A percentile compares a stretch with the other conserved stretches of the same genome.
These are phyloP conservation scores for Atractiella rhizophila DNA, from an alignment of 768 basidiomycete species.

Conservation along the genomic window DNA sequence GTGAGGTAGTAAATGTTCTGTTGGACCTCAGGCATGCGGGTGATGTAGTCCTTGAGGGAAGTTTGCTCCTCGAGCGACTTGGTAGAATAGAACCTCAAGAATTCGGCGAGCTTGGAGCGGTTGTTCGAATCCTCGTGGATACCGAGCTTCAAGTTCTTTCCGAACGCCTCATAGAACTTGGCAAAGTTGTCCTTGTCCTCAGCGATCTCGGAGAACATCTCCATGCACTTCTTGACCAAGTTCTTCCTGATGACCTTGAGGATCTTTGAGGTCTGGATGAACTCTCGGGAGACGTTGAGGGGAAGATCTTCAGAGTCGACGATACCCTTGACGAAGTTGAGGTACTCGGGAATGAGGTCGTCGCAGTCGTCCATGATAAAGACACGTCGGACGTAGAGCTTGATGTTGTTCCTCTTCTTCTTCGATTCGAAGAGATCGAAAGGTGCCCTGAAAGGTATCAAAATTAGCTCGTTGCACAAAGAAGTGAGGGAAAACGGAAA, in stretches of 20 bases:
- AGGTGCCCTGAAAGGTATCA: conserved; percentile 39
- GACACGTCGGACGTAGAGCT: conserved; percentile 98
- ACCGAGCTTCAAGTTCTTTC: conserved; percentile 94
- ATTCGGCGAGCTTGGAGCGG: conserved; percentile 96
- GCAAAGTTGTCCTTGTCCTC: conserved; percentile 85
- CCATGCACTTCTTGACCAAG: conserved; percentile 93
- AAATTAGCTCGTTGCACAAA: background rate
- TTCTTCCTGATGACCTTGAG: conserved; percentile 99
- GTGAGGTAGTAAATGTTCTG: conserved; percentile 99
- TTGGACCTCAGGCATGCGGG: conserved; percentile 95
- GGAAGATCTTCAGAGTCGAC: conserved; percentile 99
- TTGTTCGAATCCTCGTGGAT: conserved; percentile 98
- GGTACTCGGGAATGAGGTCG: conserved; percentile 96
- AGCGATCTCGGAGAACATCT: conserved; percentile 79
- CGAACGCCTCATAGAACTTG: conserved; percentile 96
- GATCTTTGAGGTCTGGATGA: conserved; percentile 99
- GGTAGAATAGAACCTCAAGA: conserved; percentile 93
- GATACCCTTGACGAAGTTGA: conserved; percentile 95
- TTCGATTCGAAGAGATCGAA: conserved; percentile 99
- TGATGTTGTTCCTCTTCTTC: conserved; percentile 99
- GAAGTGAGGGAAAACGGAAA: background rate
- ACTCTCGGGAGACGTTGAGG: conserved; percentile 99
- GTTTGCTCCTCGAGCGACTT: conserved; percentile 71
- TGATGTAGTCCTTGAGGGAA: conserved; percentile 97
- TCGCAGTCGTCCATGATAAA: conserved; percentile 99